Percentiles rank a stretch among this genome's conserved stretches.
These are phyloP conservation scores for Colletotrichum lentis DNA, from an alignment of 2,329 filamentous ascomycete genomes.

Conservation along the genomic window DNA sequence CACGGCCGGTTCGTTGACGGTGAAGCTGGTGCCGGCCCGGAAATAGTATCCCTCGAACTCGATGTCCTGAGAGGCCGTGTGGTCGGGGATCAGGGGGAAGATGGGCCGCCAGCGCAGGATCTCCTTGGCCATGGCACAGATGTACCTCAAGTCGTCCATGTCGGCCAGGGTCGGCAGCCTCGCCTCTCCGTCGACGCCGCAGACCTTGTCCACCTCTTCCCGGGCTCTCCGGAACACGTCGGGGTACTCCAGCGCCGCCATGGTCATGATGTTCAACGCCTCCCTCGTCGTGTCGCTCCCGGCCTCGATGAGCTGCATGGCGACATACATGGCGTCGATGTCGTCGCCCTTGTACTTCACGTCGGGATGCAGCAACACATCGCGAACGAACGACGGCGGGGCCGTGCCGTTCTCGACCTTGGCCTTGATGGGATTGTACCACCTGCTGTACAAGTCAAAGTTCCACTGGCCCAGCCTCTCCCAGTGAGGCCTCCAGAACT, in stretches of 20 bases:
- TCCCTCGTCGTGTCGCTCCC: constrained; percentile 56
- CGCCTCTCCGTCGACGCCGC: constrained; percentile 44
- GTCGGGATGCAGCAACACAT: constrained; percentile 43
- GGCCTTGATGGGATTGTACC: constrained; percentile 46
- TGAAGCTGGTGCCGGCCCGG: constrained; percentile 53
- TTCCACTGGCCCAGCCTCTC: constrained; percentile 47
- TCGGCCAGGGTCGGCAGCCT: constrained; percentile 53
- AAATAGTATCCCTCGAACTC: constrained; percentile 52
- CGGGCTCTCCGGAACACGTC: constrained; percentile 48
- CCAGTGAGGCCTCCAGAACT: constrained; percentile 48
- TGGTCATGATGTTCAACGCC: constrained; percentile 45
- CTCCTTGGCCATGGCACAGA: constrained; percentile 51
- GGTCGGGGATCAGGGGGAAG: constrained; percentile 48
- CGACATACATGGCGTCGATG: constrained; percentile 52
- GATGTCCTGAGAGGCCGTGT: constrained; percentile 52
- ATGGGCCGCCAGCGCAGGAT: constrained; percentile 56
- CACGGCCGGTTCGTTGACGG: constrained; percentile 52
- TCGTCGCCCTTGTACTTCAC: constrained; percentile 45
- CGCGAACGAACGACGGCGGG: constrained; percentile 48
- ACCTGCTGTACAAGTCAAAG: constrained; percentile 46
- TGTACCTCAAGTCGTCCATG: constrained; percentile 51
- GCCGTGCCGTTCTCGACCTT: constrained; percentile 43
- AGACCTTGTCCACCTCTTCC: constrained; percentile 54
- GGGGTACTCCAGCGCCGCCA: constrained; percentile 46
- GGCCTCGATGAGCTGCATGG: constrained; percentile 49